A percentile compares a stretch with the other conserved stretches of the same genome.
These are phyloP conservation scores for Solanum virginianum DNA, from an alignment of 257 asterid genomes.

Conservation along the genomic window DNA sequence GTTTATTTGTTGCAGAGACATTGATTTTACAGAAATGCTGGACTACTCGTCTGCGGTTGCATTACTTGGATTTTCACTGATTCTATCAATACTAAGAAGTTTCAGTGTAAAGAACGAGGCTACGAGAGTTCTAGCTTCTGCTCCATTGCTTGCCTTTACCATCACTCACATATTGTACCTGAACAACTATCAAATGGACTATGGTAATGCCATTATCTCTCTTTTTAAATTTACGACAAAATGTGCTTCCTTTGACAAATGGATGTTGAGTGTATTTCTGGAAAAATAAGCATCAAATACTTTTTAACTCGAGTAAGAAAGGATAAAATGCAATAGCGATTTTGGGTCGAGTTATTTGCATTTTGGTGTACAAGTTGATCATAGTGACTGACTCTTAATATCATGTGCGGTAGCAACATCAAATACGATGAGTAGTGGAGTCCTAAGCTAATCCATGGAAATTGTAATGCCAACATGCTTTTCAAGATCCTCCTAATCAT, in stretches of 20 bases:
- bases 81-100: constrained; percentile 51
- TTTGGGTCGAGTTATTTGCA: background rate
- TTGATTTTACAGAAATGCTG: constrained; percentile 77
- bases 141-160: constrained; percentile 64
- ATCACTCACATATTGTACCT: constrained; percentile 66
- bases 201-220: constrained; percentile 29
- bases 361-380: background rate
- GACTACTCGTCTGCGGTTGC: constrained; percentile 70
- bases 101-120: constrained; percentile 62
- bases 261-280: background rate
- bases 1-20: constrained; percentile 41
- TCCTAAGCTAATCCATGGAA: background rate
- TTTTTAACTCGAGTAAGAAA: background rate
- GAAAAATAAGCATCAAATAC: background rate
- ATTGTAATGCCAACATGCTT: background rate
- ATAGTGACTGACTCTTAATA: background rate
- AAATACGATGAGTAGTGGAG: background rate
- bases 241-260: background rate
- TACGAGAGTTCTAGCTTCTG: constrained; percentile 79
- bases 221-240: background rate
- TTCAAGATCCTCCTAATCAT: background rate
- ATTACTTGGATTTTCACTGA: constrained; percentile 61
- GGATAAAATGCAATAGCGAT: background rate
- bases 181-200: constrained; percentile 51
- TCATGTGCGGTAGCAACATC: background rate